Evolutionary conservation across 129 eudicot species (phyloP), one percentile per base, ranked within the genome.

Genomic region (Centaurea solstitialis): DNA sequence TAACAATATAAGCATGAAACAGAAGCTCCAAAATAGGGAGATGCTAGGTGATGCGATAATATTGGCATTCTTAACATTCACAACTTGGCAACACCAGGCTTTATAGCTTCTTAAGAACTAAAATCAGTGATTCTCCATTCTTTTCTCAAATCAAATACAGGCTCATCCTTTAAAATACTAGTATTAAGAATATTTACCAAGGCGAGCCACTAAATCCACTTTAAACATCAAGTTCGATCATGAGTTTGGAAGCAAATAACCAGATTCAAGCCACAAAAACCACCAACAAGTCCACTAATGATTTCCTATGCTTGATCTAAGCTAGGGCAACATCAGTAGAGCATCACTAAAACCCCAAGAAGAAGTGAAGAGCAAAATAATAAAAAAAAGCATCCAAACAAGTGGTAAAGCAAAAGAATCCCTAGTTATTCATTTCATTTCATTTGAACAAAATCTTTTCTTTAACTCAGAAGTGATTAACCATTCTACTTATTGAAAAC

Each of bases 401-500:
- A 43, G 53, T 43, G 53, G 53, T 43, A 43, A 41, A 41, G 53
- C 53, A 43, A 43, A 43, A 43, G 53, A 43, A 43, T 10, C 53
- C 53, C 15, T 43, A 11, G 53, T 43, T 43, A 43, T 43, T 11
- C 53, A 43, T 43, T 43, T 33, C 37, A 33, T 33, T 33, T 33
- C 26, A 61, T 72, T 59, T 68, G 21, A 10, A 12, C 24, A 13
- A 59, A 35, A 35, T 15, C 40, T 30, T 65, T 43, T 35, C 53
- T 37, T 73, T 0, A 81, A n/a, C n/a, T n/a, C n/a, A n/a, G n/a
- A n/a, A n/a, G n/a, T n/a, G n/a, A n/a, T n/a, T n/a, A n/a, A 30
- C 10, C 22, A 53, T 76, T 38, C 57, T 76, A 57, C 82, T 70
- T 71, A 64, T 2, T 76, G 40, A 13, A 83, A 77, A 77, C 15